Percentiles rank a stretch among this genome's conserved stretches.
Evolutionary conservation across 148 eudicot genomes (phyloP).

Genomic region (Talinum fruticosum): DNA sequence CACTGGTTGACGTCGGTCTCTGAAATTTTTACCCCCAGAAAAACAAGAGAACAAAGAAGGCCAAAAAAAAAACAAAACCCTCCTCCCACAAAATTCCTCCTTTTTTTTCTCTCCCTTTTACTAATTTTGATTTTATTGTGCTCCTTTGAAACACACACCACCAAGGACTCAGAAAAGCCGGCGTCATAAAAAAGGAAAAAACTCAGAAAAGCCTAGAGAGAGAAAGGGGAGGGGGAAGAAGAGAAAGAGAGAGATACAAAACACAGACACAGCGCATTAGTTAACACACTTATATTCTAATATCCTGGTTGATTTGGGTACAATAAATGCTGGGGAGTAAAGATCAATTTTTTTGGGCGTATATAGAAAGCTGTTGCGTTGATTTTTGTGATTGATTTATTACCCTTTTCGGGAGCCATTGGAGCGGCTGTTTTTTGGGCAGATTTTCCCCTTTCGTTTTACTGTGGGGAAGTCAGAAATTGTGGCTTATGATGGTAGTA

Average conservation of each 20-base stretch:
- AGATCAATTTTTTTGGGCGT: constrained; percentile 10
- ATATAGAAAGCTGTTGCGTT: constrained; percentile 12
- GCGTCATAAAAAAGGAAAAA: background rate
- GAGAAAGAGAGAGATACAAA: constrained; percentile 4
- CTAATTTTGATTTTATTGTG: background rate
- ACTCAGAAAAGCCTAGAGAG: constrained; percentile 17
- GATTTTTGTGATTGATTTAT: constrained; percentile 21
- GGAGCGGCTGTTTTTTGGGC: background rate
- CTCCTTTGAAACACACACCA: constrained; percentile 27
- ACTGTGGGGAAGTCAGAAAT: constrained; percentile 11
- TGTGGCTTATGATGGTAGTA: constrained; percentile 49
- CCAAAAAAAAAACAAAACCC: background rate
- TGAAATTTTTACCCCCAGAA: constrained; percentile 3
- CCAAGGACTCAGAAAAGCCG: constrained; percentile 24
- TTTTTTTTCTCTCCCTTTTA: constrained; percentile 5
- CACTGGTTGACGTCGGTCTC: background rate
- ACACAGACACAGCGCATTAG: background rate
- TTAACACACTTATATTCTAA: constrained; percentile 3
- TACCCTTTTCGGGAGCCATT: constrained; percentile 14
- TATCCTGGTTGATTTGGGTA: constrained; percentile 17
- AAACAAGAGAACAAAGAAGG: background rate
- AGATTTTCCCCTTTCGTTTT: background rate
- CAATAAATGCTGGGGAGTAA: constrained; percentile 5
- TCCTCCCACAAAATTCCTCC: background rate
- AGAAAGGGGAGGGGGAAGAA: background rate